A percentile compares a stretch with the other conserved stretches of the same genome.
Evolutionary conservation across 345 rosid genomes (phyloP).

Genomic region (Sisymbrium altissimum): DNA sequence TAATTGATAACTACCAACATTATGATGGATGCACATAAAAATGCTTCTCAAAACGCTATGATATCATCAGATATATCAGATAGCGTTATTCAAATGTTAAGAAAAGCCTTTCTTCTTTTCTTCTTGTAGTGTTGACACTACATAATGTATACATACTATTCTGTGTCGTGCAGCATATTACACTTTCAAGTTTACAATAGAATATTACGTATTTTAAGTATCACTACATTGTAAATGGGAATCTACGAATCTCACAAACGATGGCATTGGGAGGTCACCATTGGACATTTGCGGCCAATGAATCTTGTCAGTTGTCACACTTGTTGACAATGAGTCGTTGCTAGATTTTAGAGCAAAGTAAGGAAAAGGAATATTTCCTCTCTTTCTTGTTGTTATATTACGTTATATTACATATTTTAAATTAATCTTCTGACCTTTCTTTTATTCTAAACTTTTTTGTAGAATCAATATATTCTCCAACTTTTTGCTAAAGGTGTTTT

Average conservation of each 20-base stretch:
- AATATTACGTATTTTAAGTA: neutral
- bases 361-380: neutral
- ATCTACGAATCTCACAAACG: neutral
- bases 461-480: neutral
- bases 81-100: no score
- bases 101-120: no score
- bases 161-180: no score
- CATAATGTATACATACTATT: no score
- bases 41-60: no score
- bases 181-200: no score
- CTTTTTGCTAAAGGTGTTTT: neutral
- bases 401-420: neutral
- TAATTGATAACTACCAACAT: no score
- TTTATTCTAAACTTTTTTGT: neutral
- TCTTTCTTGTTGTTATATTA: neutral
- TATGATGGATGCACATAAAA: no score
- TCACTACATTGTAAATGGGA: neutral
- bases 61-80: no score
- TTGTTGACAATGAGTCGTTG: neutral
- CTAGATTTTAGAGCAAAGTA: neutral
- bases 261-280: neutral
- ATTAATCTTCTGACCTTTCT: no score
- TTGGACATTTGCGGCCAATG: constrained; percentile 12
- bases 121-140: no score
- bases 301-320: constrained; percentile 11